Evolutionary conservation across 176 grass and related monocot species (phyloP), one percentile per base, ranked within the genome.

Genomic region (Saccharum spontaneum): DNA sequence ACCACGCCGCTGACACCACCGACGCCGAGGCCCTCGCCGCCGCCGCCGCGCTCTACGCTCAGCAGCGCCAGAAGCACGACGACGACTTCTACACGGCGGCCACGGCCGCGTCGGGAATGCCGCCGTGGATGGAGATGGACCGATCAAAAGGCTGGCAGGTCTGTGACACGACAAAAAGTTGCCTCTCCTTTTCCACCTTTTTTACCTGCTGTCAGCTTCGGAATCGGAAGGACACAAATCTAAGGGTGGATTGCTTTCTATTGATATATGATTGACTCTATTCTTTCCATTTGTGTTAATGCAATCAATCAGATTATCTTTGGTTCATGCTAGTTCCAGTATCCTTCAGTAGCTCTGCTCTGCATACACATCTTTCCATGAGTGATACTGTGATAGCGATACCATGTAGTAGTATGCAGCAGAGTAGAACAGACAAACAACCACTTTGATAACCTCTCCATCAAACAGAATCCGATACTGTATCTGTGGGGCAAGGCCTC

Each of bases 81-180:
- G 84, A 82, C 69, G 93, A 95, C 41, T 77, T 86, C 76, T 90
- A 88, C 55, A 49, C 88, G 41, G 48, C 83, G 18, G 73, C 77
- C 38, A 59, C 84, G 59, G 41, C 80, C 16, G 78, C 75, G 28
- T 81, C 82, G 74, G 83, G 79, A 79, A 92, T 92, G 88, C 57
- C 80, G 76, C 85, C 88, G n/a, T 94, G 93, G 93, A 74, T 71
- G 84, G 86, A 88, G 85, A 69, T 71, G 84, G 86, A 88, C 67
- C 79, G 85, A 24, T 86, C 83, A 33, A 86, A 74, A 82, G 86
- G 88, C 40, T 95, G 93, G 93, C 93, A 90, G 85, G 93, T 95
- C 16, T 44, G 16, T 8, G 43, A 80, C 17, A 20, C 55, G 18
- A 79, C 69, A 71, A 46, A 64, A 88, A 41, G 61, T 36, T 69